Conservation (phyloP, 805 yeast genomes). For the Teunomyces atbi region DNA sequence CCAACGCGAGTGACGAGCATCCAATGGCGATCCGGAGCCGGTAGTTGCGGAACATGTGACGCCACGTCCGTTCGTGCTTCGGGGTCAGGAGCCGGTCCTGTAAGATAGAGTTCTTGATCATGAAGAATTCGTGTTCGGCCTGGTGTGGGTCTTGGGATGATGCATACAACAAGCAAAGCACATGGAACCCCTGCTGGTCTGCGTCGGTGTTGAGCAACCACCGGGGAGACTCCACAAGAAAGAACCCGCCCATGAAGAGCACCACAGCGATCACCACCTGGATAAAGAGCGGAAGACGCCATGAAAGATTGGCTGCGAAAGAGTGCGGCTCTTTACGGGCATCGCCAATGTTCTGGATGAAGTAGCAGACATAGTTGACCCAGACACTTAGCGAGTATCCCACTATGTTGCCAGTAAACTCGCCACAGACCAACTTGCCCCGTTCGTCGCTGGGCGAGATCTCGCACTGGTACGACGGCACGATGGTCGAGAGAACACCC, state of each 20-base stretch:
- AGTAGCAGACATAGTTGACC: conserved; percentile 79
- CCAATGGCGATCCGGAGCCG: conserved; percentile 35
- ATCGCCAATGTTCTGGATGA: conserved; percentile 50
- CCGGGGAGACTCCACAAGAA: conserved; percentile 85
- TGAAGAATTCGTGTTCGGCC: conserved; percentile 43
- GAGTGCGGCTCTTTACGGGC: conserved; percentile 34
- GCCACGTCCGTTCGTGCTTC: conserved; percentile 40
- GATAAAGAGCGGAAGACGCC: conserved; percentile 77
- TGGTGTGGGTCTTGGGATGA: conserved; percentile 29
- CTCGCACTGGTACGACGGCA: conserved; percentile 86
- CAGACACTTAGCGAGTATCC: conserved; percentile 85
- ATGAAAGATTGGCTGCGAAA: conserved; percentile 47
- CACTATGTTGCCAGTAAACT: conserved; percentile 79
- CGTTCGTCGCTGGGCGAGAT: conserved; percentile 85
- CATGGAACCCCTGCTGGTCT: conserved; percentile 53
- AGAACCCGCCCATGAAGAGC: conserved; percentile 68
- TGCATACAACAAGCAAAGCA: conserved; percentile 33
- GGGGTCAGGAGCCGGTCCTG: conserved; percentile 39
- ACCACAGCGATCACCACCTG: conserved; percentile 74
- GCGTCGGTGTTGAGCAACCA: conserved; percentile 84
- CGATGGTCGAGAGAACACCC: conserved; percentile 78
- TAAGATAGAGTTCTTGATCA: conserved; percentile 46
- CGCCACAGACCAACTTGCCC: conserved; percentile 82
- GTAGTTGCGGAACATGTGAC: conserved; percentile 40
- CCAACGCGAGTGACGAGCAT: conserved; percentile 44